These are phyloP conservation scores for Coccomyxa subellipsoidea DNA, from an alignment of 163 green algal species.

Conservation along the genomic window DNA sequence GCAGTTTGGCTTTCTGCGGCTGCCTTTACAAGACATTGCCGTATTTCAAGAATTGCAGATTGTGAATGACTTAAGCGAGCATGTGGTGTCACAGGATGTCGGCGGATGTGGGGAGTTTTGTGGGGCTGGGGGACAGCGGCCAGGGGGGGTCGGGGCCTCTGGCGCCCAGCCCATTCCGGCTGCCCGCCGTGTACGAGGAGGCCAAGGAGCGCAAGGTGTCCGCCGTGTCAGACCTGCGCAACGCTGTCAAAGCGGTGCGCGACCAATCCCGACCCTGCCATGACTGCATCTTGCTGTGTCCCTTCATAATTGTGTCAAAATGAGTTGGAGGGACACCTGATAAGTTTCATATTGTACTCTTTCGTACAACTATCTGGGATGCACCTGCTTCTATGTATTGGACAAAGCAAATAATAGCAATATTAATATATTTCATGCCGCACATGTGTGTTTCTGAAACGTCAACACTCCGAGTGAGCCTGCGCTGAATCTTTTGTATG, in stretches of 20 bases:
- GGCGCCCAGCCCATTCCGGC: slow-evolving; percentile 57
- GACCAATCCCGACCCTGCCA: no score
- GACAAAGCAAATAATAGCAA: no score
- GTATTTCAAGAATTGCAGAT: no score
- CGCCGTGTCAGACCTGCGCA: slow-evolving; percentile 66
- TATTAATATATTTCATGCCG: no score
- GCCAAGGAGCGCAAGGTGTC: slow-evolving; percentile 49
- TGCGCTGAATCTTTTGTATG: background rate
- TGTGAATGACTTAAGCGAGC: no score
- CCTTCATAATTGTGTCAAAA: background rate
- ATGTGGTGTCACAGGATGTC: slow-evolving; percentile 26
- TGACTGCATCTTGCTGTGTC: no score
- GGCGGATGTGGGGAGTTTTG: slow-evolving; percentile 24
- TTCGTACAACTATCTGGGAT: no score
- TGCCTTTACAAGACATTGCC: no score
- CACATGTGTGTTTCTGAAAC: no score
- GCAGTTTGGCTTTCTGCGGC: background rate
- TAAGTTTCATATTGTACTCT: no score
- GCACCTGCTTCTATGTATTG: no score
- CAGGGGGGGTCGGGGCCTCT: background rate
- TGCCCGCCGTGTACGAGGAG: slow-evolving; percentile 62
- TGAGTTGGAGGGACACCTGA: no score
- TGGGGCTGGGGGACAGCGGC: slow-evolving; percentile 23
- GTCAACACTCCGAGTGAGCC: background rate
- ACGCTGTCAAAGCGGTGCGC: slow-evolving; percentile 59